phyloP scores from a whole-genome alignment of 306 rosid genomes.

The Rosa rugosa region DNA sequence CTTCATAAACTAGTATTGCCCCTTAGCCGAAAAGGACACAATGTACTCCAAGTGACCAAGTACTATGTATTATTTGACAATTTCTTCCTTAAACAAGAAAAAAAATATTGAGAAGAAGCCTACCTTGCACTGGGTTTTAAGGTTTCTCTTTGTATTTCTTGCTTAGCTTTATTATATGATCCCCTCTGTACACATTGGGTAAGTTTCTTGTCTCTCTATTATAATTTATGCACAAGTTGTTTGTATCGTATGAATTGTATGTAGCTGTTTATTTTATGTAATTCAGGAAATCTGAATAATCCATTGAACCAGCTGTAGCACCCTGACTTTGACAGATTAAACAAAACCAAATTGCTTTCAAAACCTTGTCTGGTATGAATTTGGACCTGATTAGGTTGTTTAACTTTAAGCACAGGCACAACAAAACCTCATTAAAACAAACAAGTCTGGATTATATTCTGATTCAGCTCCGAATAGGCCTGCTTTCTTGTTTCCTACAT shows the following conservation, averaged over 20 bases:
- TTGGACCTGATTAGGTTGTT: slow-evolving; percentile 29
- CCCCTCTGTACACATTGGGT: slow-evolving; percentile 26
- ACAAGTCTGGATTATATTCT: slow-evolving; percentile 34
- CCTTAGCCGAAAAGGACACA: slow-evolving; percentile 25
- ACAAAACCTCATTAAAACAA: slow-evolving; percentile 27
- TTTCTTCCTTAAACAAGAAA: slow-evolving; percentile 42
- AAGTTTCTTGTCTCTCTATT: slow-evolving; percentile 8
- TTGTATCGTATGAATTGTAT: background rate
- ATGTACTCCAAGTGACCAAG: slow-evolving; percentile 17
- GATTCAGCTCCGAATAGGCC: slow-evolving; percentile 33
- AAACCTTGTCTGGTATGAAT: slow-evolving; percentile 34
- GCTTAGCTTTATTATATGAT: slow-evolving; percentile 33
- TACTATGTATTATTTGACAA: slow-evolving; percentile 22
- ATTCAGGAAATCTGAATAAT: slow-evolving; percentile 38
- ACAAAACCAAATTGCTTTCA: slow-evolving; percentile 27
- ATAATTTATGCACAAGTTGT: slow-evolving; percentile 2
- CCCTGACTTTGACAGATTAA: slow-evolving; percentile 39
- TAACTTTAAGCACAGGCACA: slow-evolving; percentile 28
- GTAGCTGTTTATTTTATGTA: slow-evolving; percentile 16
- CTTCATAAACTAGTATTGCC: slow-evolving; percentile 19
- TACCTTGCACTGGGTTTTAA: slow-evolving; percentile 54
- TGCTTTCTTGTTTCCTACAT: slow-evolving; percentile 1
- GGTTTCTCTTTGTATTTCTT: slow-evolving; percentile 38
- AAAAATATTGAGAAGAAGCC: slow-evolving; percentile 33
- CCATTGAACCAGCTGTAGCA: slow-evolving; percentile 29